Percentiles rank a stretch among this genome's conserved stretches.
Evolutionary conservation across 2,329 filamentous ascomycete species (phyloP).

Genomic region (Monosporascus sp.): DNA sequence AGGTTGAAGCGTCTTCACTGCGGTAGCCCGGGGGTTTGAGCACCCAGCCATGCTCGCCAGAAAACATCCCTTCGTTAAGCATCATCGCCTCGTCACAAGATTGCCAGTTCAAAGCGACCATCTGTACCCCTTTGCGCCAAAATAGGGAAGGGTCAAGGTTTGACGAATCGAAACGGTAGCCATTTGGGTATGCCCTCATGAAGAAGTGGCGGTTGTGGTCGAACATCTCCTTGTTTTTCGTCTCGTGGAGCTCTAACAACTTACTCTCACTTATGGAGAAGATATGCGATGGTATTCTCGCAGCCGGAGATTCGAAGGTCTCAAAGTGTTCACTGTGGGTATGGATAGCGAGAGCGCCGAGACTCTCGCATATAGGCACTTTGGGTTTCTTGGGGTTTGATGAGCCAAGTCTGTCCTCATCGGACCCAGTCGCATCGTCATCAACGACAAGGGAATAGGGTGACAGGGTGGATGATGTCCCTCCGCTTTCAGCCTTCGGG

Average conservation of each 20-base stretch:
- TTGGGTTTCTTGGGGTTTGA: slow-evolving; percentile 42
- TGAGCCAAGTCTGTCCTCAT: slow-evolving; percentile 33
- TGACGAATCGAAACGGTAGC: slow-evolving; percentile 73
- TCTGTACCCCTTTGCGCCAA: slow-evolving; percentile 93
- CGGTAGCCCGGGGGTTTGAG: slow-evolving; percentile 76
- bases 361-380: slow-evolving; percentile 58
- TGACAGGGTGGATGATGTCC: slow-evolving; percentile 26
- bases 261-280: slow-evolving; percentile 84
- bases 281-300: slow-evolving; percentile 60
- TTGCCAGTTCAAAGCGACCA: slow-evolving; percentile 98
- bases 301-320: slow-evolving; percentile 59
- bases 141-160: slow-evolving; percentile 90
- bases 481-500: slow-evolving; percentile 26
- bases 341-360: slow-evolving; percentile 76
- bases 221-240: slow-evolving; percentile 70
- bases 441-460: slow-evolving; percentile 21
- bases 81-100: slow-evolving; percentile 91
- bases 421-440: slow-evolving; percentile 36
- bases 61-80: slow-evolving; percentile 97
- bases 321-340: slow-evolving; percentile 80
- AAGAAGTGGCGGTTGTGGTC: slow-evolving; percentile 82
- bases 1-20: slow-evolving; percentile 32
- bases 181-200: slow-evolving; percentile 88
- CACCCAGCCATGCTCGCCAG: slow-evolving; percentile 76
- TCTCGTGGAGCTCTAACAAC: slow-evolving; percentile 53